phyloP scores from a whole-genome alignment of 148 eudicot genomes.

The Persicaria tinctoria region DNA sequence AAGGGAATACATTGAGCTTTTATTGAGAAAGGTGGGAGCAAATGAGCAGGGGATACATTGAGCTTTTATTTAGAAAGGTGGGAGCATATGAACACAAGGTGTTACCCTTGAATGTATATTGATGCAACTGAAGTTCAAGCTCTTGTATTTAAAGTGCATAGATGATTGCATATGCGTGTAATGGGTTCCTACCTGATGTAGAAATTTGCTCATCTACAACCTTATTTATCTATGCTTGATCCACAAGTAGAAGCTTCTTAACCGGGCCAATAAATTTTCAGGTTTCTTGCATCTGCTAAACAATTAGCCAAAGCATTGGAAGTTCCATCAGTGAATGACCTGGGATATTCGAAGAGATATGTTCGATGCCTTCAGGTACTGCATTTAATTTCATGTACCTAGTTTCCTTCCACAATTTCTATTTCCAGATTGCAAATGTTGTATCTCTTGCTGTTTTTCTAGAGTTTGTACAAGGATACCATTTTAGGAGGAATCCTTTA shows the following conservation, averaged over 20 bases:
- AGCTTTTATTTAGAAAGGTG: background rate
- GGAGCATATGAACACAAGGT: background rate
- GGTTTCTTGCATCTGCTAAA: constrained; percentile 72
- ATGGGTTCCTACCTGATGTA: background rate
- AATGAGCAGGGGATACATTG: background rate
- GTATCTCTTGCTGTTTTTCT: too few relatives aligned
- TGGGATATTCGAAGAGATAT: constrained; percentile 95
- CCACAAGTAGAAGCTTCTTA: background rate
- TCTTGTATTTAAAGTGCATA: background rate
- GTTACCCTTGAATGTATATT: background rate
- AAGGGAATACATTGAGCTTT: background rate
- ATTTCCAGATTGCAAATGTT: too few relatives aligned
- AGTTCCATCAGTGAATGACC: constrained; percentile 78
- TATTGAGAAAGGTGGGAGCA: background rate
- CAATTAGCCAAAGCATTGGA: constrained; percentile 79
- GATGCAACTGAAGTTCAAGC: background rate
- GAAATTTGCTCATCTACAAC: background rate
- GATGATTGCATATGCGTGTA: background rate
- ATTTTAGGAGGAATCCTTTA: too few relatives aligned
- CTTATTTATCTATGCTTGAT: background rate
- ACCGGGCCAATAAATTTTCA: constrained; percentile 19
- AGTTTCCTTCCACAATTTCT: background rate
- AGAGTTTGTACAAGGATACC: too few relatives aligned
- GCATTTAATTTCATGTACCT: constrained; percentile 1
- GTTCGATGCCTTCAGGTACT: constrained; percentile 94